phyloP scores from a whole-genome alignment of 2,329 filamentous ascomycete genomes.

The Colletotrichum navitas region DNA sequence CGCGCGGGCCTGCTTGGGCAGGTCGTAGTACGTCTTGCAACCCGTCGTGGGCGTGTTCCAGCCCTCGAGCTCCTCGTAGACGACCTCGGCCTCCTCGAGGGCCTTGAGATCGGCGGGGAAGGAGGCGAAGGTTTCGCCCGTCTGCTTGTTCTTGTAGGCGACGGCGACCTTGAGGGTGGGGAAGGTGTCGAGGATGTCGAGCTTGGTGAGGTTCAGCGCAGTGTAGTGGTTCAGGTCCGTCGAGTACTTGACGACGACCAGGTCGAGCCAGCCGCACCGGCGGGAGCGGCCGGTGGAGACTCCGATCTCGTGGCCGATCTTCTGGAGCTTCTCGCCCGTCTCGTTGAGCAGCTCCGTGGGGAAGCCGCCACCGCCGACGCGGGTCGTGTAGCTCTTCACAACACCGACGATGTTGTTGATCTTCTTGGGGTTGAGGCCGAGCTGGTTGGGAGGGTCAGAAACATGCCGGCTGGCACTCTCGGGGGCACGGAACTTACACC shows the following conservation, averaged over 20 bases:
- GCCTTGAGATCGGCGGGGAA: slow-evolving; percentile 74
- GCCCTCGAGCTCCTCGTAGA: slow-evolving; percentile 76
- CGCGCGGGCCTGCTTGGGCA: slow-evolving; percentile 73
- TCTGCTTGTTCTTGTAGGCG: slow-evolving; percentile 68
- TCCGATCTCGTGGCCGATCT: slow-evolving; percentile 56
- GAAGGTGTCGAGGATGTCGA: slow-evolving; percentile 81
- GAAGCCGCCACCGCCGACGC: slow-evolving; percentile 73
- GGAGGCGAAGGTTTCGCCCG: slow-evolving; percentile 64
- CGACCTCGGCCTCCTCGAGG: slow-evolving; percentile 71
- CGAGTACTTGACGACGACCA: slow-evolving; percentile 77
- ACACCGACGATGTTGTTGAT: slow-evolving; percentile 73
- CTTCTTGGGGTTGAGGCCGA: slow-evolving; percentile 71
- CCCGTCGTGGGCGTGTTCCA: slow-evolving; percentile 76
- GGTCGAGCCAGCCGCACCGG: slow-evolving; percentile 65
- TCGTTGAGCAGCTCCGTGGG: slow-evolving; percentile 70
- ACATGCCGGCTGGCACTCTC: not conserved
- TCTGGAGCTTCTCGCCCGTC: slow-evolving; percentile 60
- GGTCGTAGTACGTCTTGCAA: slow-evolving; percentile 69
- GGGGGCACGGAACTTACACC: slow-evolving; percentile 17
- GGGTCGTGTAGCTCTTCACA: slow-evolving; percentile 77
- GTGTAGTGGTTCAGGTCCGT: slow-evolving; percentile 75
- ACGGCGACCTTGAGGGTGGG: slow-evolving; percentile 80
- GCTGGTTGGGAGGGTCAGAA: slow-evolving; percentile 37
- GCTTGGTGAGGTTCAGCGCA: slow-evolving; percentile 69
- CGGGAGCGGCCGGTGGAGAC: slow-evolving; percentile 70